Evolutionary conservation across 2,329 filamentous ascomycete genomes (phyloP).

Genomic region (Mollisia scopiformis): DNA sequence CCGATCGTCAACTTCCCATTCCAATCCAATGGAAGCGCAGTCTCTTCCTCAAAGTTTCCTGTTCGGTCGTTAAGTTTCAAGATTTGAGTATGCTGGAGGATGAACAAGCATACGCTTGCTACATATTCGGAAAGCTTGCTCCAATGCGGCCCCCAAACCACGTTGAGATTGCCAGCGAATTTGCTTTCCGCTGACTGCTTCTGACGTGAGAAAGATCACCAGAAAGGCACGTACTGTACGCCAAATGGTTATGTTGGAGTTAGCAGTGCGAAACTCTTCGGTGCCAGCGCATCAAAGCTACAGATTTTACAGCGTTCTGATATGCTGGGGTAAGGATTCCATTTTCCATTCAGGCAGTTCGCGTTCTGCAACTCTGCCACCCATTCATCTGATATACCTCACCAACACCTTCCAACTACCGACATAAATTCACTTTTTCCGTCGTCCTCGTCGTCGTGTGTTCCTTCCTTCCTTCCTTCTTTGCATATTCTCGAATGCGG

Average conservation of each 20-base stretch:
- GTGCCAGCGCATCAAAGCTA: not conserved
- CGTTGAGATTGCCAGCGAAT: not conserved
- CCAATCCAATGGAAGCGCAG: not conserved
- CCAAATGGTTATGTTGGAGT: not conserved
- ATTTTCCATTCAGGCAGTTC: not conserved
- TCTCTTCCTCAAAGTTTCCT: not conserved
- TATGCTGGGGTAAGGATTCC: not conserved
- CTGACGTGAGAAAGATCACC: constrained; percentile 1
- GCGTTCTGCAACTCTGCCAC: not conserved
- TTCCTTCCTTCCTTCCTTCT: not conserved
- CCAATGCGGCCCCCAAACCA: not conserved
- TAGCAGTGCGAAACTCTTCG: not conserved
- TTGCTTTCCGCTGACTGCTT: not conserved
- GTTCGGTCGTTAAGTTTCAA: not conserved
- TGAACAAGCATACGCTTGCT: not conserved
- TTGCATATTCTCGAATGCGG: too few relatives aligned
- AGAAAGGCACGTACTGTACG: too few relatives aligned
- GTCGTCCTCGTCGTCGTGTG: not conserved
- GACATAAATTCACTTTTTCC: not conserved
- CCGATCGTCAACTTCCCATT: not conserved
- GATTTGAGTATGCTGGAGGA: not conserved
- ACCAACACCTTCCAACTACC: not conserved
- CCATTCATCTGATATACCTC: not conserved
- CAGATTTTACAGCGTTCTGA: not conserved
- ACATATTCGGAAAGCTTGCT: not conserved